These are phyloP conservation scores for Penicillium bovifimosum DNA, from an alignment of 495 filamentous ascomycete species.

Conservation along the genomic window DNA sequence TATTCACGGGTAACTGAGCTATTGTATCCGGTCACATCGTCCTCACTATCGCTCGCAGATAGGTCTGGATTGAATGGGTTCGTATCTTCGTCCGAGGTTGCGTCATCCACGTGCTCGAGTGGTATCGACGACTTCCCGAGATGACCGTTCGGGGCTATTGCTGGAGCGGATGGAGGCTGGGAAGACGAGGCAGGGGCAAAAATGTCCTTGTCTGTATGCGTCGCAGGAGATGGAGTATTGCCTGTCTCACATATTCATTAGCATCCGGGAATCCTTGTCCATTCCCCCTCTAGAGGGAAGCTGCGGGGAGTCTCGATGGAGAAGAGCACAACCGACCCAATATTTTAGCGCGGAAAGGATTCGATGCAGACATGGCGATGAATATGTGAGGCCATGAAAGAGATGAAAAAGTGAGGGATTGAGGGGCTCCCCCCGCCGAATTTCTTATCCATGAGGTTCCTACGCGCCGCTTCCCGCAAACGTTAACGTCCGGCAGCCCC, in stretches of 20 bases:
- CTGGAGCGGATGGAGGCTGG: slow-evolving; percentile 1
- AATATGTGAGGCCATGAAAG: slow-evolving; percentile 17
- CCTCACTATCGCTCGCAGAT: slow-evolving; percentile 25
- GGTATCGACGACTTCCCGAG: slow-evolving; percentile 19
- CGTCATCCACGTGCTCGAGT: slow-evolving; percentile 20
- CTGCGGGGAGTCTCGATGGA: neutral
- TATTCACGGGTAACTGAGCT: slow-evolving; percentile 5
- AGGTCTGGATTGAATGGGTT: slow-evolving; percentile 31
- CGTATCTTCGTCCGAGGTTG: slow-evolving; percentile 27
- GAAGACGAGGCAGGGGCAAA: neutral
- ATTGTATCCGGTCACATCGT: slow-evolving; percentile 1
- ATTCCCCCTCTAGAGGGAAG: neutral
- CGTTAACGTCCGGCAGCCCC: slow-evolving; percentile 30
- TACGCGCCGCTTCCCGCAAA: slow-evolving; percentile 27
- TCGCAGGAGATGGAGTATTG: slow-evolving; percentile 1
- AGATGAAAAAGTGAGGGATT: slow-evolving; percentile 13
- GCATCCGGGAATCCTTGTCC: neutral
- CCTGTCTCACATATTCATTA: slow-evolving; percentile 13
- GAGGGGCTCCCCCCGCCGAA: slow-evolving; percentile 22
- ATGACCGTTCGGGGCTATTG: slow-evolving; percentile 11
- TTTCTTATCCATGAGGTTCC: slow-evolving; percentile 26
- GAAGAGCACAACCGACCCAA: slow-evolving; percentile 26
- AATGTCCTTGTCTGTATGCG: neutral
- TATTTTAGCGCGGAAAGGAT: slow-evolving; percentile 51
- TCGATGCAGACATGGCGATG: slow-evolving; percentile 50